Base-by-base conservation (phyloP, 768 basidiomycete species). In the Vishniacozyma victoriae region DNA sequence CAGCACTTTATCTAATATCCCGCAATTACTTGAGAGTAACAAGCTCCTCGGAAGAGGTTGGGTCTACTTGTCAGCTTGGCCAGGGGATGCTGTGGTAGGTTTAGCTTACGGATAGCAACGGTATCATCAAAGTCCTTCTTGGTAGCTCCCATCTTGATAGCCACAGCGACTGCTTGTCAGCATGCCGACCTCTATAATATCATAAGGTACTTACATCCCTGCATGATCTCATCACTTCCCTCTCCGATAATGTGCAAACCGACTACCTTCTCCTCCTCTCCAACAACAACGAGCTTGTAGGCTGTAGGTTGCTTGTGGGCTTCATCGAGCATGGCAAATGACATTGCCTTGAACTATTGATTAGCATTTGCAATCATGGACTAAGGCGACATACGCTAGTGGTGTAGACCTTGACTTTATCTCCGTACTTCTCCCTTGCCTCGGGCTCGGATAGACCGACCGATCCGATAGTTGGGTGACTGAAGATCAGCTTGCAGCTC, bases 381-480 rank as follows among this genome's bases (percentile, higher is more conserved):
- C 13, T 4, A 5, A 25, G 33, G 20, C 46, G 19, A 50, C 70
- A 61, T 50, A 74, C 74, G 33, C 63, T 60, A 20, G 55, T 78
- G 83, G 59, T 72, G 89, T 93, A 99, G 35, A 91, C 85, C 76
- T 96, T 97, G 55, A 97, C 77, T 38, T 81, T 77, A 35, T 73
- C 72, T 46, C 95, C 95, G 62, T 87, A 93, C 72, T 87, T 84
- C 75, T 84, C 75, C 61, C 81, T 78, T 25, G 95, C 95, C 67
- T 95, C 79, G 0, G 86, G 83, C 70, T 99, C 92, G 6, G 93
- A 95, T 57, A 96, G 76, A 42, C 95, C 95, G 26, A 97, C 88
- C 13, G 91, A 87, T 25, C 95, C 95, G 50, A 95, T 87, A 12
- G 93, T 82, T 0, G 93, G 95, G 72, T 97, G 93, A 6, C 89